These are phyloP conservation scores for Vairimorpha apis DNA, from an alignment of 371 early-diverging fungal genomes.

Conservation along the genomic window DNA sequence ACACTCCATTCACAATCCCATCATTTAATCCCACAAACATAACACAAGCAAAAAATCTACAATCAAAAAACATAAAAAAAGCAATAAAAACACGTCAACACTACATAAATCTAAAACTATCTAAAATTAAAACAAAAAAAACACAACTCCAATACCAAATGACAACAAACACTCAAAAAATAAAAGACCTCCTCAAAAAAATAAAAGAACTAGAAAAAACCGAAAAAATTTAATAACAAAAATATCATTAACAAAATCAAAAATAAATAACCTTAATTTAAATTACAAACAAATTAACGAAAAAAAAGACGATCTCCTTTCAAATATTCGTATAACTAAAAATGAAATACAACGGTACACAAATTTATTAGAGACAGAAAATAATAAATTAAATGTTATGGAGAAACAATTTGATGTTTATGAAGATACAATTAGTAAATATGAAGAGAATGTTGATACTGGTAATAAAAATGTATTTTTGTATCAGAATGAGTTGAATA, in stretches of 20 bases:
- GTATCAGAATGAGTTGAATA: neutral
- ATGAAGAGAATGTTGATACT: slow-evolving; percentile 23
- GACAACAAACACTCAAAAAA: neutral
- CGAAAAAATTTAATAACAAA: neutral
- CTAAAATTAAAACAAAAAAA: no score
- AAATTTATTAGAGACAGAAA: slow-evolving; percentile 31
- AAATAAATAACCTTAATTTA: slow-evolving; percentile 29
- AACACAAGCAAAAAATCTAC: no score
- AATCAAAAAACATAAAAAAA: no score
- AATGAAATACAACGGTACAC: slow-evolving; percentile 34
- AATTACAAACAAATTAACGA: slow-evolving; percentile 25
- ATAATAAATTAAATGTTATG: slow-evolving; percentile 19
- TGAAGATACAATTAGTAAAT: slow-evolving; percentile 34
- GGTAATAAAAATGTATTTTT: slow-evolving; percentile 7
- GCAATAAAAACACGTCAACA: slow-evolving; percentile 1
- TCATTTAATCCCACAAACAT: no score
- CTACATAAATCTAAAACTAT: no score
- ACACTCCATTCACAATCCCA: no score
- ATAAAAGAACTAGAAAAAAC: slow-evolving; percentile 16
- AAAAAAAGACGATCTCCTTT: neutral
- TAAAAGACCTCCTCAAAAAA: neutral
- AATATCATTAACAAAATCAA: slow-evolving; percentile 11
- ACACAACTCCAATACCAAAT: no score
- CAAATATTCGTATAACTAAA: slow-evolving; percentile 24
- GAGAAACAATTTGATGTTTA: slow-evolving; percentile 38